A percentile compares a stretch with the other conserved stretches of the same genome.
These are phyloP conservation scores for Cinnamomum chago DNA, from an alignment of 164 flowering plant species.

Conservation along the genomic window DNA sequence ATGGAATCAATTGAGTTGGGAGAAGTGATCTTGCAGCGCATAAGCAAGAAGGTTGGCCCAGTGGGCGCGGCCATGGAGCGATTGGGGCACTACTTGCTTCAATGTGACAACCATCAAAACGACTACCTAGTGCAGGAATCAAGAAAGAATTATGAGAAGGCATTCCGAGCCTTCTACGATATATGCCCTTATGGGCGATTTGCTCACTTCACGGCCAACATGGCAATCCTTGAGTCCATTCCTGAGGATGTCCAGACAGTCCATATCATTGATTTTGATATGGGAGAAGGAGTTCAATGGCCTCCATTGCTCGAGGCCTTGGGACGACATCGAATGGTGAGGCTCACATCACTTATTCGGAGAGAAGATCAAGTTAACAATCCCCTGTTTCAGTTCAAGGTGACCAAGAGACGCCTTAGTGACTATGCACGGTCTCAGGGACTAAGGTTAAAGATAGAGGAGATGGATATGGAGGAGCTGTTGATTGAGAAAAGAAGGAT, in stretches of 20 bases:
- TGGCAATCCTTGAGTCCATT: constrained; percentile 47
- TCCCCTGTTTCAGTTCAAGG: constrained; percentile 25
- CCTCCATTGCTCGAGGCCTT: constrained; percentile 41
- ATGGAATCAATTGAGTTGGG: constrained; percentile 34
- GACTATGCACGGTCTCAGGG: constrained; percentile 33
- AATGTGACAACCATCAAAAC: constrained; percentile 18
- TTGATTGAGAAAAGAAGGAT: constrained; percentile 26
- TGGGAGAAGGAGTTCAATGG: constrained; percentile 64
- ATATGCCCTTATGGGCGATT: constrained; percentile 43
- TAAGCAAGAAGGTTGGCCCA: constrained; percentile 41
- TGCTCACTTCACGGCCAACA: constrained; percentile 50
- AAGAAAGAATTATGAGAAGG: constrained; percentile 31
- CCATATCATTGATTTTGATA: constrained; percentile 52
- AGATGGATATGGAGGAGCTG: constrained; percentile 36
- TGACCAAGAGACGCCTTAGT: constrained; percentile 36
- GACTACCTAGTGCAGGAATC: constrained; percentile 44
- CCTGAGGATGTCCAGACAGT: constrained; percentile 34
- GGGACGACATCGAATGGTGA: constrained; percentile 20
- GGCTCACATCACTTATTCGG: constrained; percentile 37
- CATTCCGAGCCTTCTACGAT: constrained; percentile 43
- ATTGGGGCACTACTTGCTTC: constrained; percentile 29
- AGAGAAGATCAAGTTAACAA: constrained; percentile 7
- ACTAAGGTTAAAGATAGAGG: constrained; percentile 35
- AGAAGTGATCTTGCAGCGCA: constrained; percentile 33
- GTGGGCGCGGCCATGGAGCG: constrained; percentile 41